Conservation (phyloP, 805 yeast genomes). For the Hanseniaspora guilliermondii region DNA sequence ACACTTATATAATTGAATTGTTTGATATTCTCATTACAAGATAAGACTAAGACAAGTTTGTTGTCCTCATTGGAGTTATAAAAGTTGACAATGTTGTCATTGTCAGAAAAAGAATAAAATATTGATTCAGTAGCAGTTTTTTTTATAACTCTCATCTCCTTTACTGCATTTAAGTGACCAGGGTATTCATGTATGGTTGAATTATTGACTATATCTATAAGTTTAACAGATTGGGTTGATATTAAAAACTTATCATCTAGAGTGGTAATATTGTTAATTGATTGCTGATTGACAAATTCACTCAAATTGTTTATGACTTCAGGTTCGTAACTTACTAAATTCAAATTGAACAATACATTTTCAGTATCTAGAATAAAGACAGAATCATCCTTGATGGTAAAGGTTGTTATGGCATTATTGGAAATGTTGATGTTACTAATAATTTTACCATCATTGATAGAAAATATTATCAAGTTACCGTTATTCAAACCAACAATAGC, state of each 20-base stretch:
- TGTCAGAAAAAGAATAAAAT: constrained; percentile 59
- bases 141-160: constrained; percentile 15
- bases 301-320: constrained; percentile 30
- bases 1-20: constrained; percentile 31
- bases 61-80: constrained; percentile 31
- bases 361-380: constrained; percentile 49
- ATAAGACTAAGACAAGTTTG: constrained; percentile 46
- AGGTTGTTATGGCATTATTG: constrained; percentile 21
- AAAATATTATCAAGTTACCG: constrained; percentile 53
- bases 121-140: constrained; percentile 24
- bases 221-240: constrained; percentile 9
- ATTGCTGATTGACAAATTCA: constrained; percentile 21
- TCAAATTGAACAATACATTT: constrained; percentile 54
- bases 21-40: constrained; percentile 51
- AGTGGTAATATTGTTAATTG: constrained; percentile 19
- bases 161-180: constrained; percentile 64
- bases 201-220: constrained; percentile 31
- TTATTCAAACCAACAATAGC: constrained; percentile 52
- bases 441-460: constrained; percentile 39
- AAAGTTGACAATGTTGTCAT: constrained; percentile 71
- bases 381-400: constrained; percentile 11
- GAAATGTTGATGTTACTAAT: constrained; percentile 27
- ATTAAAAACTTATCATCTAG: neutral
- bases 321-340: constrained; percentile 36
- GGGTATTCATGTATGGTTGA: constrained; percentile 45